These are phyloP conservation scores for Diplotaxis tenuifolia DNA, from an alignment of 345 rosid species.

Conservation along the genomic window DNA sequence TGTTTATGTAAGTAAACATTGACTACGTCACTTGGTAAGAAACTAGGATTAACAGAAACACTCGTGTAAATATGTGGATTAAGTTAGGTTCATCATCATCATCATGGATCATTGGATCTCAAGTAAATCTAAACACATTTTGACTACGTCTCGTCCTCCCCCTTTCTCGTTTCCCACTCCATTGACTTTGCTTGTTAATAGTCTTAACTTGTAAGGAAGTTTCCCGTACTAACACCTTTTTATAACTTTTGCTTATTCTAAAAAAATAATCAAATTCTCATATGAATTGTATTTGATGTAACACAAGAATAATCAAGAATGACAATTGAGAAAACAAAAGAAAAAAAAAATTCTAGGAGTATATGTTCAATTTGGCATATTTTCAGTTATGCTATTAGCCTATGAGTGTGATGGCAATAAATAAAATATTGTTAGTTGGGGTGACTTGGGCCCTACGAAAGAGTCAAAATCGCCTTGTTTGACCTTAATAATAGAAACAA, in stretches of 20 bases:
- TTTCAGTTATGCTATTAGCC: not conserved
- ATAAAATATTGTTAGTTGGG: conserved; percentile 13
- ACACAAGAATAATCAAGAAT: not conserved
- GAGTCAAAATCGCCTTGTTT: conserved; percentile 32
- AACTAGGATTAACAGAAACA: not conserved
- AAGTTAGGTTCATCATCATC: conserved; percentile 1
- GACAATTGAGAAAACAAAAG: not conserved
- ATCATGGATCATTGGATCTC: not conserved
- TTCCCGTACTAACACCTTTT: not conserved
- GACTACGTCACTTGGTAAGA: conserved; percentile 12
- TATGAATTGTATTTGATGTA: not conserved
- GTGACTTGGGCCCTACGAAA: conserved; percentile 25
- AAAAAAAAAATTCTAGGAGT: not conserved
- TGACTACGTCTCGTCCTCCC: not conserved
- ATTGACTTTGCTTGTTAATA: conserved; percentile 13
- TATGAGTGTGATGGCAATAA: not conserved
- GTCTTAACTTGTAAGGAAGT: not conserved
- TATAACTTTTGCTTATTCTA: not conserved
- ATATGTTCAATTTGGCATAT: not conserved
- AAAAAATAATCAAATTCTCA: not conserved
- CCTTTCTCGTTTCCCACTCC: not conserved
- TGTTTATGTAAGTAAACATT: conserved; percentile 10
- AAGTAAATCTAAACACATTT: not conserved
- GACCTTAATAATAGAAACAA: not conserved
- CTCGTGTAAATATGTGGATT: conserved; percentile 11